Percentiles rank a stretch among this genome's conserved stretches.
These are phyloP conservation scores for Colletotrichum sojae DNA, from an alignment of 2,329 filamentous ascomycete genomes.

Conservation along the genomic window DNA sequence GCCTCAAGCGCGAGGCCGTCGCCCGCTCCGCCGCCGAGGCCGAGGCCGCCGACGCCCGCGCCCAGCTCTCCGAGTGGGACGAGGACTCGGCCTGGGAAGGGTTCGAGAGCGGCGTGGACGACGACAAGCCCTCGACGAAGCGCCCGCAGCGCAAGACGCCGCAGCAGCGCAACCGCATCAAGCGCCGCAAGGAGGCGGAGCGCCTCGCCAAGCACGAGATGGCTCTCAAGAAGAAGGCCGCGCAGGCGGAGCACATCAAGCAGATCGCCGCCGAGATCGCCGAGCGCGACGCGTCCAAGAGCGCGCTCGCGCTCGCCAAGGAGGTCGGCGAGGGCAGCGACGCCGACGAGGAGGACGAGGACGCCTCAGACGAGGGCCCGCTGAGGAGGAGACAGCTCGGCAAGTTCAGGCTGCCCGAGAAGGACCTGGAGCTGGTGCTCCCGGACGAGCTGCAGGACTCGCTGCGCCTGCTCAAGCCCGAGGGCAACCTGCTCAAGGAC, in stretches of 20 bases:
- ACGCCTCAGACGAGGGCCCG: conserved; percentile 72
- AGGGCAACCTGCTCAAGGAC: conserved; percentile 95
- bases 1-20: conserved; percentile 76
- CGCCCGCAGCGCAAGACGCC: conserved; percentile 88
- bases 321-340: conserved; percentile 50
- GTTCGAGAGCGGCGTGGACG: conserved; percentile 85
- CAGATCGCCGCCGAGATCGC: conserved; percentile 75
- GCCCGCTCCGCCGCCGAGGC: conserved; percentile 80
- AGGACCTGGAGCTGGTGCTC: conserved; percentile 84
- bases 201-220: conserved; percentile 81
- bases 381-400: conserved; percentile 82
- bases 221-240: conserved; percentile 79
- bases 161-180: conserved; percentile 87
- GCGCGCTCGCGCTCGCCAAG: conserved; percentile 56
- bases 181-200: conserved; percentile 91
- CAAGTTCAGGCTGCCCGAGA: conserved; percentile 80
- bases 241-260: conserved; percentile 80
- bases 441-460: conserved; percentile 88
- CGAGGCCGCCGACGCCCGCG: conserved; percentile 79
- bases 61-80: conserved; percentile 79
- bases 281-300: conserved; percentile 66
- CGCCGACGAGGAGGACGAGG: conserved; percentile 63
- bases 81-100: conserved; percentile 95
- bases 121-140: conserved; percentile 68
- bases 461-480: conserved; percentile 86